Evolutionary conservation across 768 basidiomycete species (phyloP).

Genomic region (Termitomyces sp.): DNA sequence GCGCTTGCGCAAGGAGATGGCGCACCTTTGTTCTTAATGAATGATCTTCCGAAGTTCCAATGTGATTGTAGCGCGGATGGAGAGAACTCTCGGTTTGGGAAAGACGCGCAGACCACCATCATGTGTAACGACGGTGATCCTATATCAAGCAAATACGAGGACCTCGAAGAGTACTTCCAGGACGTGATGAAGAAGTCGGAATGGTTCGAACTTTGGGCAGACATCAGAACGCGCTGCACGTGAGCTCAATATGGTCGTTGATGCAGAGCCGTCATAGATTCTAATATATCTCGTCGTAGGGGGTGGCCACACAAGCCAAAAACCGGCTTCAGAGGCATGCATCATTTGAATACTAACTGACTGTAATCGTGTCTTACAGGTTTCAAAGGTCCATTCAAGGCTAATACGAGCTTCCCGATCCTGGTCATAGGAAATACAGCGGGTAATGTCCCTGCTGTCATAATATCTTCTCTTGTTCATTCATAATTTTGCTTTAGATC

Average conservation of each 20-base stretch:
- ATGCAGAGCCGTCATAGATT: not conserved
- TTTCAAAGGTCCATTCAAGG: constrained; percentile 22
- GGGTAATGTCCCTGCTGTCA: constrained; percentile 7
- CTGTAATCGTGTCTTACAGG: not conserved
- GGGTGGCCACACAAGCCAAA: constrained; percentile 21
- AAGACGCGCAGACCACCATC: constrained; percentile 20
- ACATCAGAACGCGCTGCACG: constrained; percentile 25
- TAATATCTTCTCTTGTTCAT: not conserved
- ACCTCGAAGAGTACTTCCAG: constrained; percentile 23
- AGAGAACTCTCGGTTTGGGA: not conserved
- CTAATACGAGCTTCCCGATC: constrained; percentile 27
- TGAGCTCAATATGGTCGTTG: constrained; percentile 11
- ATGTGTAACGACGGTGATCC: constrained; percentile 31
- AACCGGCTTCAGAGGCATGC: constrained; percentile 18
- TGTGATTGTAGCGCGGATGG: constrained; percentile 23
- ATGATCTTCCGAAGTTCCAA: constrained; percentile 17
- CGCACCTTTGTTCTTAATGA: constrained; percentile 18
- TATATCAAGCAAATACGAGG: constrained; percentile 22
- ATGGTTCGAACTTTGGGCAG: constrained; percentile 28
- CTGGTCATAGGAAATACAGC: constrained; percentile 22
- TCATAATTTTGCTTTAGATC: constrained; percentile 11
- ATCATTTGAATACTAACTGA: not conserved
- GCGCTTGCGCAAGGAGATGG: constrained; percentile 29
- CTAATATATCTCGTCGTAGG: constrained; percentile 4
- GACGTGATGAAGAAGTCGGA: constrained; percentile 18